These are phyloP conservation scores for Scedosporium boydii DNA, from an alignment of 2,329 filamentous ascomycete species.

Conservation along the genomic window DNA sequence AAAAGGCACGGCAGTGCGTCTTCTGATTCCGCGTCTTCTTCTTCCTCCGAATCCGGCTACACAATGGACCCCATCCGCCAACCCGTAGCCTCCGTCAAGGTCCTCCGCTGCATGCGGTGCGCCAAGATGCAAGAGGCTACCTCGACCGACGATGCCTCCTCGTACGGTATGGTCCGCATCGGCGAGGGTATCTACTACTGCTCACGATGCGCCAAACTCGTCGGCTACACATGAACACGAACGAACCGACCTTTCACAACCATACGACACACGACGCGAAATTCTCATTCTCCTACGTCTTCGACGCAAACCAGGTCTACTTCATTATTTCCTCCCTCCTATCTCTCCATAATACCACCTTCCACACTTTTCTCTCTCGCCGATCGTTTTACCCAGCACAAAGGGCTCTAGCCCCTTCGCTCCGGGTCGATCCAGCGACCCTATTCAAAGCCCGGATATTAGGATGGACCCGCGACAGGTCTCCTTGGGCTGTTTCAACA, in stretches of 20 bases:
- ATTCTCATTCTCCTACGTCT: background rate
- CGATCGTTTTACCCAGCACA: background rate
- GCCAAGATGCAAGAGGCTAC: conserved; percentile 51
- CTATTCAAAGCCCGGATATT: background rate
- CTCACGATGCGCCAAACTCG: conserved; percentile 51
- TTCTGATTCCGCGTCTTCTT: conserved; percentile 26
- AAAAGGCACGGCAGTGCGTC: conserved; percentile 15
- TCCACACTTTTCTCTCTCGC: background rate
- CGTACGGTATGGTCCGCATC: conserved; percentile 55
- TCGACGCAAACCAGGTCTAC: background rate
- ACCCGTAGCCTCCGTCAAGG: conserved; percentile 44
- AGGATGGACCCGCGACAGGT: background rate
- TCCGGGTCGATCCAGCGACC: background rate
- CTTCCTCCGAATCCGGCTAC: conserved; percentile 19
- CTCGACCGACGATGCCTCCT: conserved; percentile 47
- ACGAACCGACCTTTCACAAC: background rate
- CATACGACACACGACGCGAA: background rate
- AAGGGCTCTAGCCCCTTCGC: background rate
- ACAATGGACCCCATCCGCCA: conserved; percentile 39
- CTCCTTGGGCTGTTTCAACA: background rate
- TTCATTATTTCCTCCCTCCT: background rate
- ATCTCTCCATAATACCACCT: background rate
- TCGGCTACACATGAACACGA: conserved; percentile 49
- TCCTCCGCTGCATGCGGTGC: conserved; percentile 54
- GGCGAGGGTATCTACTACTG: conserved; percentile 60